phyloP scores from a whole-genome alignment of 371 early-diverging fungal genomes.

The Actinomucor elegans region DNA sequence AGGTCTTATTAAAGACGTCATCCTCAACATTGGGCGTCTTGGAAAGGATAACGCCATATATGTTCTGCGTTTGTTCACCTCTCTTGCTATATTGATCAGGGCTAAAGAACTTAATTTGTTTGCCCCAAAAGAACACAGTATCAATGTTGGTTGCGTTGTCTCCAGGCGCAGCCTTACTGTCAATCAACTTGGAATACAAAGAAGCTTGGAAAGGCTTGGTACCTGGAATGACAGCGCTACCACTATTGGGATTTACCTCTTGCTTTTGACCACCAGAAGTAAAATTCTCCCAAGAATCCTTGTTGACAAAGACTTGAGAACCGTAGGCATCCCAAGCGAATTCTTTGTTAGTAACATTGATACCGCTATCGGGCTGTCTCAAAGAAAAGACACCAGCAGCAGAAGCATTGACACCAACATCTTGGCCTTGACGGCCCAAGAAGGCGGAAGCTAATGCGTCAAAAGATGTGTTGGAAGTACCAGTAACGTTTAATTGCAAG shows the following conservation, averaged over 20 bases:
- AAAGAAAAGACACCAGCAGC: slow-evolving; percentile 14
- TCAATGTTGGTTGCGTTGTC: slow-evolving; percentile 10
- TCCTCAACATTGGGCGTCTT: slow-evolving; percentile 9
- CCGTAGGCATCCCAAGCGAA: slow-evolving; percentile 14
- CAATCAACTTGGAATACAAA: slow-evolving; percentile 19
- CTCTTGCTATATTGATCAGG: slow-evolving; percentile 1
- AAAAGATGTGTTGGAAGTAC: slow-evolving; percentile 9
- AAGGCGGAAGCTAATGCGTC: slow-evolving; percentile 14
- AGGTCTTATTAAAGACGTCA: slow-evolving; percentile 17
- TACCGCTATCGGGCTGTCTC: slow-evolving; percentile 3
- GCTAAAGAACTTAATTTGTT: background rate
- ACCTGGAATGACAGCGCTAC: slow-evolving; percentile 13
- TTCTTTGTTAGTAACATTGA: slow-evolving; percentile 4
- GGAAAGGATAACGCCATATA: slow-evolving; percentile 21
- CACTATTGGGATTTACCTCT: slow-evolving; percentile 1
- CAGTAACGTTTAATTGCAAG: slow-evolving; percentile 11
- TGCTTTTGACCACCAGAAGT: slow-evolving; percentile 7
- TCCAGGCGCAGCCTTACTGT: slow-evolving; percentile 19
- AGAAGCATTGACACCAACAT: slow-evolving; percentile 15
- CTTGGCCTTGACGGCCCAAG: slow-evolving; percentile 1
- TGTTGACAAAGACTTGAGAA: slow-evolving; percentile 25
- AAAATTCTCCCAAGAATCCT: slow-evolving; percentile 19
- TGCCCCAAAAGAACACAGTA: slow-evolving; percentile 22
- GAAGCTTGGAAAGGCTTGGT: slow-evolving; percentile 7
- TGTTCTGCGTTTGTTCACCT: background rate